Evolutionary conservation across 495 filamentous ascomycete genomes (phyloP).

Genomic region (Annulohypoxylon bovei): DNA sequence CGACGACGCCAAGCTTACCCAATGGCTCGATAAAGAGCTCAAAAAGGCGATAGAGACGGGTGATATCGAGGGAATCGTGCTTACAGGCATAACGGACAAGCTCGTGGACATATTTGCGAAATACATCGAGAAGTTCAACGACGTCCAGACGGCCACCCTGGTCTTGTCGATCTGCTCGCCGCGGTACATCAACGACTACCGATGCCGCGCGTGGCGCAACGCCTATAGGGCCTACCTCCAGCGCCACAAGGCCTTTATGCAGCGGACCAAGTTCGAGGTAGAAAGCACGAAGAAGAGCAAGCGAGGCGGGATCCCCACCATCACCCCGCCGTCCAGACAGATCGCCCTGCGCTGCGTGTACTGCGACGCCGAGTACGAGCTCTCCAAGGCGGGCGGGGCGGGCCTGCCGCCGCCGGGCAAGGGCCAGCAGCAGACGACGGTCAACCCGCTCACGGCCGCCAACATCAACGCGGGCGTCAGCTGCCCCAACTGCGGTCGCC

Average conservation of each 20-base stretch:
- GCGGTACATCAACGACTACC: slow-evolving; percentile 79
- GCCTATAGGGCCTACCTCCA: slow-evolving; percentile 86
- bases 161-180: slow-evolving; percentile 84
- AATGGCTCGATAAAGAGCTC: slow-evolving; percentile 73
- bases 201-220: slow-evolving; percentile 81
- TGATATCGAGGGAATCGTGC: slow-evolving; percentile 86
- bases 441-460: slow-evolving; percentile 56
- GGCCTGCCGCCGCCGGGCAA: slow-evolving; percentile 23
- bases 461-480: slow-evolving; percentile 65
- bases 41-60: slow-evolving; percentile 73
- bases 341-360: slow-evolving; percentile 85
- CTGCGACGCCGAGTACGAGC: slow-evolving; percentile 69
- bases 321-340: slow-evolving; percentile 75
- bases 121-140: slow-evolving; percentile 86
- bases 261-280: slow-evolving; percentile 71
- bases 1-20: slow-evolving; percentile 76
- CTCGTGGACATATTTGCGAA: slow-evolving; percentile 85
- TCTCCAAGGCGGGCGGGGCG: slow-evolving; percentile 48
- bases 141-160: slow-evolving; percentile 89
- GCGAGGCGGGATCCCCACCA: slow-evolving; percentile 69
- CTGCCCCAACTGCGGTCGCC: slow-evolving; percentile 86
- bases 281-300: slow-evolving; percentile 66
- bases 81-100: slow-evolving; percentile 83
- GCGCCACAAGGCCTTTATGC: slow-evolving; percentile 60
- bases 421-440: slow-evolving; percentile 24